Evolutionary conservation across 1,284 basidiomycete genomes (phyloP), one percentile per base, ranked within the genome.

Genomic region (Trametes hirsuta): DNA sequence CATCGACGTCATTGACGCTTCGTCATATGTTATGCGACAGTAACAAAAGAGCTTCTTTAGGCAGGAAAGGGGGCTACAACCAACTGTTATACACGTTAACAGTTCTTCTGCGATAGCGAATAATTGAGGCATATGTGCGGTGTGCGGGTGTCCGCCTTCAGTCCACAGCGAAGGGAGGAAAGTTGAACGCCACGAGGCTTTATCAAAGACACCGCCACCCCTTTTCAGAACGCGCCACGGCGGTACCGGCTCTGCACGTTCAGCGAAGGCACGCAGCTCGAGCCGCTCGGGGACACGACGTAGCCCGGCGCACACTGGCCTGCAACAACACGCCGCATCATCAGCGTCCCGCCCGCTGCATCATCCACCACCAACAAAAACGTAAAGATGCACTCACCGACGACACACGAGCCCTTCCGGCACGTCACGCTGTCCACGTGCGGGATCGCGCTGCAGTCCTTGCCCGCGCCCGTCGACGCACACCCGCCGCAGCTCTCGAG

Each of bases 401-500:
- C 65, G 21, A 66, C 35, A 39, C 69, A 71, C 45, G 41, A 25
- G 5, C 68, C 68, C 4, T 22, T 34, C 10, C 15, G 25, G 55
- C 69, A 71, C 39, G 55, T 54, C 46, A 71, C 68, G 21, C 52
- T 39, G 51, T 67, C 64, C 36, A 68, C 67, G 51, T 68, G 61
- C 40, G 69, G 69, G 49, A 69, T 69, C 25, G 68, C 68, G 55
- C 64, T 65, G 60, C 69, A 71, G 61, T 69, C 68, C 18, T 67
- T 45, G 15, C 69, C 69, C 15, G 63, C 67, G 35, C 53, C 62
- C 21, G 52, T 37, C 18, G 40, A 58, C 36, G 62, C 68, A 58
- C 69, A 68, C 24, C 68, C 69, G 41, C 69, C 69, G 60, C 69
- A 71, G 45, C 65, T 64, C 64, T 71, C 69, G 25, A 71, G 64